phyloP scores from a whole-genome alignment of 1,284 basidiomycete species.

The Coniferiporia sulphurascens region DNA sequence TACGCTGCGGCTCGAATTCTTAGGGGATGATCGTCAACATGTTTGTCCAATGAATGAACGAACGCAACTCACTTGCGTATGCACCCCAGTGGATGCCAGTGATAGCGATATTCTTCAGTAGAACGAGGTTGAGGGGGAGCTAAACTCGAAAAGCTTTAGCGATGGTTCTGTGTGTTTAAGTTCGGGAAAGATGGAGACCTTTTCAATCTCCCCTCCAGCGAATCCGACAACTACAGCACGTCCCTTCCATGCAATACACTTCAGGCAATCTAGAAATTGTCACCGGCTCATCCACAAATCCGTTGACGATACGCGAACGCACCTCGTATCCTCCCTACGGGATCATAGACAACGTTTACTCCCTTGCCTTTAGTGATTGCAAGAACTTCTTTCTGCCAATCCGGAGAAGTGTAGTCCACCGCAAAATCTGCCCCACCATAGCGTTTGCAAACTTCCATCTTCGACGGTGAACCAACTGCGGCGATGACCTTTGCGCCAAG shows the following conservation, averaged over 20 bases:
- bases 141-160: constrained; percentile 27
- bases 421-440: constrained; percentile 68
- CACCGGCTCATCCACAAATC: constrained; percentile 8
- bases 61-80: constrained; percentile 55
- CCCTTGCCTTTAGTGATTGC: constrained; percentile 65
- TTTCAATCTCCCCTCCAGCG: constrained; percentile 85
- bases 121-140: constrained; percentile 83
- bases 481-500: constrained; percentile 75
- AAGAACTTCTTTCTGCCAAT: constrained; percentile 75
- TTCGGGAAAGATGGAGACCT: constrained; percentile 44
- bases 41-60: neutral
- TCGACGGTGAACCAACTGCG: constrained; percentile 65
- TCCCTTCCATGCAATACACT: constrained; percentile 94
- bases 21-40: constrained; percentile 4
- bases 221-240: constrained; percentile 90
- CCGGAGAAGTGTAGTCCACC: constrained; percentile 60
- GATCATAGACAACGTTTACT: constrained; percentile 87
- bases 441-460: constrained; percentile 59
- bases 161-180: neutral
- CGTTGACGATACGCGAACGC: constrained; percentile 13
- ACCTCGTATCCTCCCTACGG: constrained; percentile 78
- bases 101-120: constrained; percentile 83
- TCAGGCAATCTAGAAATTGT: constrained; percentile 60
- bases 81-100: constrained; percentile 85
- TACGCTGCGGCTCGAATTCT: constrained; percentile 67